These are phyloP conservation scores for Whalleya microplaca DNA, from an alignment of 2,329 filamentous ascomycete genomes.

Conservation along the genomic window DNA sequence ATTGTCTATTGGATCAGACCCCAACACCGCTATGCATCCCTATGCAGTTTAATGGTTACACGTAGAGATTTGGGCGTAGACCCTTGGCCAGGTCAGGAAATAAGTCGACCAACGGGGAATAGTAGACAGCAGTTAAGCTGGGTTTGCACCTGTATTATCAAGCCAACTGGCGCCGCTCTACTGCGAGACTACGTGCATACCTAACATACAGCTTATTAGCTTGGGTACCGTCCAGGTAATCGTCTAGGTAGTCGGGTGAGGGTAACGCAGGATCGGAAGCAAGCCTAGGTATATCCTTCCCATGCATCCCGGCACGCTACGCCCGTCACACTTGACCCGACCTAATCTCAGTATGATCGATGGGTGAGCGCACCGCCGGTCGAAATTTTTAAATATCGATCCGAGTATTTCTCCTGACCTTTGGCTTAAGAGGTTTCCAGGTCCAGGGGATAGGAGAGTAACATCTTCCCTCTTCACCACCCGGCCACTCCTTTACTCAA, in stretches of 20 bases:
- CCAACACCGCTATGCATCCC: background rate
- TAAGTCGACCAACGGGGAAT: slow-evolving; percentile 4
- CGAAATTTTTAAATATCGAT: slow-evolving; percentile 8
- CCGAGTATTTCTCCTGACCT: slow-evolving; percentile 22
- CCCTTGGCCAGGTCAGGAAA: slow-evolving; percentile 19
- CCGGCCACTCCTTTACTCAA: slow-evolving; percentile 19
- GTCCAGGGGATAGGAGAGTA: slow-evolving; percentile 1
- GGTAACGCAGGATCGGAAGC: background rate
- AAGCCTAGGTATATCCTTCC: slow-evolving; percentile 20
- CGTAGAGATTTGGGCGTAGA: slow-evolving; percentile 7
- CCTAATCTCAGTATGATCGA: slow-evolving; percentile 27
- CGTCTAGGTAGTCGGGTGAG: background rate
- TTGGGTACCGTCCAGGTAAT: too few species aligned
- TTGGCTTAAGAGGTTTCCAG: background rate
- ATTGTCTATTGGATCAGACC: background rate
- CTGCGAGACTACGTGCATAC: too few species aligned
- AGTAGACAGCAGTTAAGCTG: slow-evolving; percentile 5
- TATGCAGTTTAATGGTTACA: background rate
- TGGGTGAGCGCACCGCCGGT: background rate
- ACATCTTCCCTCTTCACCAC: slow-evolving; percentile 16
- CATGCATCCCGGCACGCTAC: slow-evolving; percentile 21
- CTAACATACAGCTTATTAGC: too few species aligned
- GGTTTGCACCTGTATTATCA: background rate
- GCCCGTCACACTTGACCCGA: slow-evolving; percentile 16
- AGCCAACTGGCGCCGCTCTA: background rate